Percentiles rank a stretch among this genome's conserved stretches.
Conservation (phyloP, 2,329 filamentous ascomycete species). For the Fusarium neocosmosporiellum region DNA sequence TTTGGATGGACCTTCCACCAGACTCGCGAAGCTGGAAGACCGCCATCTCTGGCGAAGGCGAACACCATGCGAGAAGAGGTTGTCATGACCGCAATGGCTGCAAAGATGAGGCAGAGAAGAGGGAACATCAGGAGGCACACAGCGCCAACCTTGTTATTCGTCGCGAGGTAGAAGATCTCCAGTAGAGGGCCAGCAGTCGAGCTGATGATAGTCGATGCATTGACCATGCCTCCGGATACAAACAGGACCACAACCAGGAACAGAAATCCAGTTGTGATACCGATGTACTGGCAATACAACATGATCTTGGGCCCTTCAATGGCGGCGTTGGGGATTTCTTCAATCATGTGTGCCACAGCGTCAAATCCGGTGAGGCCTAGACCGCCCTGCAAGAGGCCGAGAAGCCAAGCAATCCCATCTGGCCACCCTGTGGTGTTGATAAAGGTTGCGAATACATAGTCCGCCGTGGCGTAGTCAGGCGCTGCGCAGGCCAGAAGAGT, state of each 20-base stretch:
- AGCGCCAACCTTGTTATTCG: constrained; percentile 68
- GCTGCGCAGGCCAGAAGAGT: constrained; percentile 73
- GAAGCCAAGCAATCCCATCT: constrained; percentile 49
- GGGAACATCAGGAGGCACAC: constrained; percentile 76
- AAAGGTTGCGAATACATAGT: constrained; percentile 47
- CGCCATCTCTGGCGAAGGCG: constrained; percentile 73
- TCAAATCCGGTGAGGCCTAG: constrained; percentile 50
- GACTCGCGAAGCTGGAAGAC: constrained; percentile 69
- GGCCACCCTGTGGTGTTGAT: constrained; percentile 50
- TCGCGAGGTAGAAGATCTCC: constrained; percentile 72
- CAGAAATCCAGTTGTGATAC: constrained; percentile 70
- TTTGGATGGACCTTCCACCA: constrained; percentile 71
- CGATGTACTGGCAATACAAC: constrained; percentile 70
- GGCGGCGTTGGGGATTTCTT: constrained; percentile 48
- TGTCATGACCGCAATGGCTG: constrained; percentile 72
- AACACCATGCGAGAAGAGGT: constrained; percentile 75
- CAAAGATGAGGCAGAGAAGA: constrained; percentile 72
- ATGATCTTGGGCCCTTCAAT: constrained; percentile 49
- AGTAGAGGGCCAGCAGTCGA: constrained; percentile 68
- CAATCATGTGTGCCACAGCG: constrained; percentile 51
- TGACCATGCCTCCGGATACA: constrained; percentile 67
- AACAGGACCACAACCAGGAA: constrained; percentile 74
- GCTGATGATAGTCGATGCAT: constrained; percentile 57
- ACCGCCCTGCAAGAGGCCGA: constrained; percentile 48
- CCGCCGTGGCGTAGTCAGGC: constrained; percentile 62